Conservation (phyloP, 495 filamentous ascomycete species). For the Penicillium canariense region DNA sequence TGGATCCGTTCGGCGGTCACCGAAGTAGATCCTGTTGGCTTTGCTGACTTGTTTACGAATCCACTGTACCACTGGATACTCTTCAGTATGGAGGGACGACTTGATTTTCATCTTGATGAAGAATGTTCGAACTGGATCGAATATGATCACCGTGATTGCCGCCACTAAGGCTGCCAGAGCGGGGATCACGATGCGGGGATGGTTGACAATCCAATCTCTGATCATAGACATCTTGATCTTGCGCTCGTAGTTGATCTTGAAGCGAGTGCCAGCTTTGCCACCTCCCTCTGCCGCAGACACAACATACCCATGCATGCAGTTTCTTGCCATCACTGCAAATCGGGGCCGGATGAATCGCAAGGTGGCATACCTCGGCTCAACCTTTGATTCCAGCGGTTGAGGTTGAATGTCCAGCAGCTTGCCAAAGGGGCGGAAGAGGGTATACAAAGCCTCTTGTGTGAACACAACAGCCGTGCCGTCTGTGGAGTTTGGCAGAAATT, state of each 20-base stretch:
- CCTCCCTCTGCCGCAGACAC: slow-evolving; percentile 64
- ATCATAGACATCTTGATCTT: slow-evolving; percentile 72
- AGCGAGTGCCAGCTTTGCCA: slow-evolving; percentile 66
- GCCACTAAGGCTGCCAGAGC: slow-evolving; percentile 74
- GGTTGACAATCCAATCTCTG: slow-evolving; percentile 83
- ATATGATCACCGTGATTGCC: slow-evolving; percentile 82
- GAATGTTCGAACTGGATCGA: slow-evolving; percentile 89
- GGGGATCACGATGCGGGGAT: slow-evolving; percentile 87
- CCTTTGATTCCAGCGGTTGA: slow-evolving; percentile 80
- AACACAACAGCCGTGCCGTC: slow-evolving; percentile 67
- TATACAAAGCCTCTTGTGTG: slow-evolving; percentile 84
- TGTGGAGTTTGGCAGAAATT: slow-evolving; percentile 71
- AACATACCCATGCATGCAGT: slow-evolving; percentile 85
- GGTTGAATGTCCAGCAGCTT: slow-evolving; percentile 77
- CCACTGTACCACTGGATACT: slow-evolving; percentile 73
- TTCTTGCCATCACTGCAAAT: slow-evolving; percentile 81
- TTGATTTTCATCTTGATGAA: slow-evolving; percentile 88
- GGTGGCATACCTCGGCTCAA: slow-evolving; percentile 72
- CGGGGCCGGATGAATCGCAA: slow-evolving; percentile 70
- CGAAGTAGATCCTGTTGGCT: slow-evolving; percentile 63
- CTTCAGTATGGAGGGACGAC: slow-evolving; percentile 65
- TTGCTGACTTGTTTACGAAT: slow-evolving; percentile 70
- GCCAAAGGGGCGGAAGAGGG: slow-evolving; percentile 84
- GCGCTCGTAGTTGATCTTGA: slow-evolving; percentile 80
- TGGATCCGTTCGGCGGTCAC: slow-evolving; percentile 55